Evolutionary conservation across 257 asterid species (phyloP), one percentile per base, ranked within the genome.

Genomic region (Echium plantagineum): DNA sequence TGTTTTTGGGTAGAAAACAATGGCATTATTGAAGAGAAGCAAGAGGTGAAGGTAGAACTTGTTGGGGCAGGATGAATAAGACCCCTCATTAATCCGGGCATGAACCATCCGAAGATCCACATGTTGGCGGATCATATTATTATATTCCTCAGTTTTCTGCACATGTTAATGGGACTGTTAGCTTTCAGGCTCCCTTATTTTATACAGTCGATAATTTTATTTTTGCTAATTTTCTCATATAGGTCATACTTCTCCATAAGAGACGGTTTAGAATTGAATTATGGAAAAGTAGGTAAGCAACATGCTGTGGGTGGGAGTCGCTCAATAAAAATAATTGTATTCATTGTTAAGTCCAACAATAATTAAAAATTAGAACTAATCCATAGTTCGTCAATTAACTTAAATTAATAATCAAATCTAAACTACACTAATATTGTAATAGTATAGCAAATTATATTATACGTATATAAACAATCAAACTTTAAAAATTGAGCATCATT

Each of bases 101-200:
- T 74, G 83, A 32, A 77, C 66, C 42, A 62, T 62, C 65, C 67
- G 77, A 18, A 77, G 77, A 71, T 77, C 83, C 63, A 77, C 65
- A 30, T 77, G 80, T 52, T 57, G 68, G 57, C 83, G 77, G 18
- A 77, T 56, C 20, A 65, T 64, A 30, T 28, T 68, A 52, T 60
- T 65, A 73, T 77, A 77, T 63, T 62, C 59, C 57, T 65, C 73
- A 15, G 73, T 61, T 60, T 66, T 66, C 79, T 74, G 76, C 64
- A 70, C 38, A 52, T 42, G 18, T 55, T 55, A 63, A 46, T 5
- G 21, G 35, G 24, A 24, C 30, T 15, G 24, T 61, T 17, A 26
- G 68, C 24, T 42, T 42, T 22, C 31, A 22, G 18, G 4, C 54
- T 54, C 54, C 9, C 60, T 55, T 55, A 31, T 35, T 18, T 46